Evolutionary conservation across 2,329 filamentous ascomycete genomes (phyloP), one percentile per base, ranked within the genome.

Genomic region (Ophiostoma quercus): DNA sequence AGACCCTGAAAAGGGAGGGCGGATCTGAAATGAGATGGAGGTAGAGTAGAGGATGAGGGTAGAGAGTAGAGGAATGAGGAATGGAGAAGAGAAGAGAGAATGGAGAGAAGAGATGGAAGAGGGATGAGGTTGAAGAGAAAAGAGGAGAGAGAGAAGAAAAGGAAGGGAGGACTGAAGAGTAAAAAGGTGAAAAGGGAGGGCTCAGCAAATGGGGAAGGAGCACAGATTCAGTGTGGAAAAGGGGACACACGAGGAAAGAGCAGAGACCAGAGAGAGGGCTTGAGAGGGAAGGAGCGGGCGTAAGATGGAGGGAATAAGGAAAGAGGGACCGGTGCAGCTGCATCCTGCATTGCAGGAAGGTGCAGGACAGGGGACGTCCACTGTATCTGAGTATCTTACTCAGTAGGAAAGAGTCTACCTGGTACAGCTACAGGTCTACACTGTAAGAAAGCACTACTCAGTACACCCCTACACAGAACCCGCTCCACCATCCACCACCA

Each of bases 151-250:
- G n/a, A 57, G 51, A 51, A 32, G 67, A 39, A 51, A 70, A 41
- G 41, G 60, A 66, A 54, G 66, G 57, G 51, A 29, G 47, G 51
- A 25, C 8, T 22, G 51, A 25, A 57, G 51, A 57, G 51, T 57
- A 25, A 25, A 25, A 19, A 51, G 47, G 47, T 19, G 12, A 41
- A 41, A 68, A 43, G 32, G 57, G 68, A 57, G 63, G 57, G 76
- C 34, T 34, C 34, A 34, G 34, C 77, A 75, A 74, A 75, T 66
- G 72, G 51, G 22, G 51, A 4, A 57, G 51, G 22, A 25, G 51
- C 39, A 41, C 34, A 14, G 22, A 22, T 6, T 11, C n/a, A 8
- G 25, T 71, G 72, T 74, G 71, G 73, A 77, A 76, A 75, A 81
- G 70, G 70, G 63, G 54, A 68, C 43, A 51, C 68, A 19, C 34